phyloP scores from a whole-genome alignment of 2,329 filamentous ascomycete species.

The Exophiala dermatitidis region DNA sequence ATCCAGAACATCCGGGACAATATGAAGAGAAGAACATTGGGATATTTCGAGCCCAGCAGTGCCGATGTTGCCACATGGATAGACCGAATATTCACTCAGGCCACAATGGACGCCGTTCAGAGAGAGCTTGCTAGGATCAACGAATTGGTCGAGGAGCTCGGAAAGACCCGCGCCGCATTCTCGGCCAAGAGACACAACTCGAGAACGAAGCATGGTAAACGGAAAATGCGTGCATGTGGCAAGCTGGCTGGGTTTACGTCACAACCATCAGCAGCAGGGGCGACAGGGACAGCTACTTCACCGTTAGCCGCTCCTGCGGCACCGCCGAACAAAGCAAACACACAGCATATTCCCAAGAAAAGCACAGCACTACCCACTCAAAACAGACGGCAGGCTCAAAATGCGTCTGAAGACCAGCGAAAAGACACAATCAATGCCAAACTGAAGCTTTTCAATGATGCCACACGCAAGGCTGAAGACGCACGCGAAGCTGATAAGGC shows the following conservation, averaged over 20 bases:
- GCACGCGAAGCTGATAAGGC: not conserved
- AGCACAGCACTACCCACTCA: not conserved
- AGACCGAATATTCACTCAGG: conserved; percentile 1
- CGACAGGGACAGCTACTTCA: too few species aligned
- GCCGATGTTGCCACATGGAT: conserved; percentile 2
- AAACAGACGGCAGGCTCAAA: conserved; percentile 9
- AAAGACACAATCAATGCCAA: conserved; percentile 2
- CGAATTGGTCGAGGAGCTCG: conserved; percentile 2
- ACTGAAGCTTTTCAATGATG: conserved; percentile 9
- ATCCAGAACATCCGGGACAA: conserved; percentile 20
- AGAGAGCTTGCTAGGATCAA: conserved; percentile 8
- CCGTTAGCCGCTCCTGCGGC: too few species aligned
- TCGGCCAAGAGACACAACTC: conserved; percentile 1
- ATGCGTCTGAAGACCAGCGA: conserved; percentile 3
- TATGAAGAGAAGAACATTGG: conserved; percentile 11
- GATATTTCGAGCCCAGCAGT: not conserved
- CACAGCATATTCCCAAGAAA: too few species aligned
- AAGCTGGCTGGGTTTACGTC: conserved; percentile 10
- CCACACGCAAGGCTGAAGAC: not conserved
- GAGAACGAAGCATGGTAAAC: not conserved
- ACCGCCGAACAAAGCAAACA: too few species aligned
- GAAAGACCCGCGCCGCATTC: not conserved
- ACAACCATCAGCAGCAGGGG: too few species aligned
- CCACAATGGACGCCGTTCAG: conserved; percentile 4
- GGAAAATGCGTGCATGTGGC: not conserved